phyloP scores from a whole-genome alignment of 1,139 yeast genomes.

The Trichomonascaceae sp. region DNA sequence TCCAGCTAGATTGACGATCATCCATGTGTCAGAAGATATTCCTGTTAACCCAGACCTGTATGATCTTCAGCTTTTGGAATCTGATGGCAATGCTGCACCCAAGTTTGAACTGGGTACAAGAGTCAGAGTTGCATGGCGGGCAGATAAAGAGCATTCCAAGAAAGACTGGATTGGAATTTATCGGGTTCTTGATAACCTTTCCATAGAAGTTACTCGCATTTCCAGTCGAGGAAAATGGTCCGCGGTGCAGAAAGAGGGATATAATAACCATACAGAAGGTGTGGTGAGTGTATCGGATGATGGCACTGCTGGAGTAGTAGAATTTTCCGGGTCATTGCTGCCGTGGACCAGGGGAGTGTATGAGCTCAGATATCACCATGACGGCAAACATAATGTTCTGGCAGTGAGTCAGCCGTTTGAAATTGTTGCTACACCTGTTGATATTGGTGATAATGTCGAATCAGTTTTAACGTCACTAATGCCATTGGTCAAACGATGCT shows the following conservation, averaged over 20 bases:
- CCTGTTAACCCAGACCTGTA: slow-evolving; percentile 26
- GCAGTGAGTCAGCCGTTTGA: slow-evolving; percentile 68
- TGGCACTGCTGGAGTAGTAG: slow-evolving; percentile 44
- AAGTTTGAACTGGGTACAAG: slow-evolving; percentile 40
- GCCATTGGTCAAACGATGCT: slow-evolving; percentile 24
- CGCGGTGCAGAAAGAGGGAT: slow-evolving; percentile 39
- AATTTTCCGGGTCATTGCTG: slow-evolving; percentile 46
- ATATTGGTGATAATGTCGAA: slow-evolving; percentile 30
- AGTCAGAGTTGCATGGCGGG: slow-evolving; percentile 50
- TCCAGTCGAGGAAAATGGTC: slow-evolving; percentile 71
- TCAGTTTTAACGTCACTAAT: slow-evolving; percentile 32
- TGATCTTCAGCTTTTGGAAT: slow-evolving; percentile 17
- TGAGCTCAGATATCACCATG: slow-evolving; percentile 70
- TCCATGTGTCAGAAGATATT: slow-evolving; percentile 29
- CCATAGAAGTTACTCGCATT: slow-evolving; percentile 53
- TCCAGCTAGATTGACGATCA: slow-evolving; percentile 34
- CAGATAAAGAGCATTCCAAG: slow-evolving; percentile 42
- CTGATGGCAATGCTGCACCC: background rate
- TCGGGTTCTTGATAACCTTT: slow-evolving; percentile 55
- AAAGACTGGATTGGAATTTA: slow-evolving; percentile 81
- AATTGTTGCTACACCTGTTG: slow-evolving; percentile 42
- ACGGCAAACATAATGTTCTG: slow-evolving; percentile 65
- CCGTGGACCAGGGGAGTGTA: slow-evolving; percentile 69
- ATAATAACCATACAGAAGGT: slow-evolving; percentile 25
- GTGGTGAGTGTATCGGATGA: slow-evolving; percentile 20